phyloP scores from a whole-genome alignment of 2,329 filamentous ascomycete species.

The Pestalotiopsis sp. region DNA sequence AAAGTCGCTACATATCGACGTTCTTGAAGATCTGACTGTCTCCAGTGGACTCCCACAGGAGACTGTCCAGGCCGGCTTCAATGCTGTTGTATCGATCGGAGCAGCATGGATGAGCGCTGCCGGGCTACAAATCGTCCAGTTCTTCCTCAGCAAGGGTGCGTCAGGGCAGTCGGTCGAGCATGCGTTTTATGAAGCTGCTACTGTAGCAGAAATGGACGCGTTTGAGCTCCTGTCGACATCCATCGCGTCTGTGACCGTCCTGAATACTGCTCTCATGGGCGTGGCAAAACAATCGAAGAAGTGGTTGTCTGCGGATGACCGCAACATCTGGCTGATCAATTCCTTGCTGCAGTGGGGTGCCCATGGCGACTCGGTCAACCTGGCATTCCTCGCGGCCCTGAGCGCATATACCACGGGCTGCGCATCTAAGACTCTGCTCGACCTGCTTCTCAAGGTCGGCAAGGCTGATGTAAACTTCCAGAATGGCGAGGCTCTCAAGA shows the following conservation, averaged over 20 bases:
- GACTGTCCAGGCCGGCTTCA: conserved; percentile 13
- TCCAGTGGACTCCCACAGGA: neutral
- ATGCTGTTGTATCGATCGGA: conserved; percentile 22
- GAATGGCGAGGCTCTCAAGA: neutral
- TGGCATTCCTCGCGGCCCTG: neutral
- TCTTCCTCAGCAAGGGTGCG: conserved; percentile 2
- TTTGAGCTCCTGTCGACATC: neutral
- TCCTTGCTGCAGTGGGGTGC: conserved; percentile 5
- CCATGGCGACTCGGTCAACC: neutral
- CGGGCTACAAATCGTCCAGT: conserved; percentile 7
- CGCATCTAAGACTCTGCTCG: neutral
- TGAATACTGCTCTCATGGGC: neutral
- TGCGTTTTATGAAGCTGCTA: neutral
- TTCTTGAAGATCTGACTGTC: neutral
- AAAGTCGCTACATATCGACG: neutral
- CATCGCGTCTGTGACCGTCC: neutral
- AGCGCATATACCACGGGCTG: neutral
- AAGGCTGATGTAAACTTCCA: neutral
- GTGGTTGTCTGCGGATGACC: neutral
- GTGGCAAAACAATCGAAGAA: neutral
- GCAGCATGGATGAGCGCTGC: neutral
- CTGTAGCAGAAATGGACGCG: neutral
- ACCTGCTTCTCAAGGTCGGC: neutral
- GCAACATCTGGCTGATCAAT: neutral
- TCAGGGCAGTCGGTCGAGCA: neutral